These are phyloP conservation scores for Suillus paluster DNA, from an alignment of 768 basidiomycete genomes.

Conservation along the genomic window DNA sequence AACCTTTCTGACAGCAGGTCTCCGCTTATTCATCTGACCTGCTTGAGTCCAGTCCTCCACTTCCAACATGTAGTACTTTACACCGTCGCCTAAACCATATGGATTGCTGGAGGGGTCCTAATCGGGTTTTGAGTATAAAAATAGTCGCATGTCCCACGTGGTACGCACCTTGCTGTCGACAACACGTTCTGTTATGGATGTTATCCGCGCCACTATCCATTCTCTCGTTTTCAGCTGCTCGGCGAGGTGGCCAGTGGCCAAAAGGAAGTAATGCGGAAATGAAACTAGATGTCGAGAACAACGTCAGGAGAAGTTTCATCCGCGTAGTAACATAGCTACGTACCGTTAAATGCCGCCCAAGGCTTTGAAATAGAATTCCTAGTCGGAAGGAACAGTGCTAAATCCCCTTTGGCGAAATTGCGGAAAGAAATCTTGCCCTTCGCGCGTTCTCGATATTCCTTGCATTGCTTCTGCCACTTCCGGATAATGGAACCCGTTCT, in stretches of 20 bases:
- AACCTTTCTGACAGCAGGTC: constrained; percentile 55
- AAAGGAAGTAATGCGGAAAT: constrained; percentile 97
- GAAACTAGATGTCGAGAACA: constrained; percentile 64
- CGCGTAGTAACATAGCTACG: constrained; percentile 24
- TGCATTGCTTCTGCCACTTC: constrained; percentile 98
- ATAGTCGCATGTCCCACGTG: not conserved
- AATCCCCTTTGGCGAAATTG: constrained; percentile 93
- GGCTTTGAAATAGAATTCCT: constrained; percentile 91
- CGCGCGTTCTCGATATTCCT: constrained; percentile 92
- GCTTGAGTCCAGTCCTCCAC: constrained; percentile 94
- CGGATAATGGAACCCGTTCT: constrained; percentile 87
- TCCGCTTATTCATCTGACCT: constrained; percentile 61
- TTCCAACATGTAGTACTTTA: constrained; percentile 93
- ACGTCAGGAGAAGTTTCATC: constrained; percentile 22
- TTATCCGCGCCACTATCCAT: constrained; percentile 95
- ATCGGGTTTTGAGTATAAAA: constrained; percentile 7
- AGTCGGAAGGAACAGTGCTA: constrained; percentile 95
- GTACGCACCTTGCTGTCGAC: constrained; percentile 74
- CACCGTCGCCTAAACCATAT: constrained; percentile 85
- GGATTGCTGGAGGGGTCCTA: constrained; percentile 87
- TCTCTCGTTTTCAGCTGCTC: constrained; percentile 91
- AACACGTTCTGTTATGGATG: constrained; percentile 83
- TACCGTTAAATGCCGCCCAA: constrained; percentile 99
- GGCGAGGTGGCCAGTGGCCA: constrained; percentile 82
- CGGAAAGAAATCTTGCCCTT: constrained; percentile 96